These are phyloP conservation scores for Filosporella fistucella DNA, from an alignment of 495 filamentous ascomycete genomes.

Conservation along the genomic window DNA sequence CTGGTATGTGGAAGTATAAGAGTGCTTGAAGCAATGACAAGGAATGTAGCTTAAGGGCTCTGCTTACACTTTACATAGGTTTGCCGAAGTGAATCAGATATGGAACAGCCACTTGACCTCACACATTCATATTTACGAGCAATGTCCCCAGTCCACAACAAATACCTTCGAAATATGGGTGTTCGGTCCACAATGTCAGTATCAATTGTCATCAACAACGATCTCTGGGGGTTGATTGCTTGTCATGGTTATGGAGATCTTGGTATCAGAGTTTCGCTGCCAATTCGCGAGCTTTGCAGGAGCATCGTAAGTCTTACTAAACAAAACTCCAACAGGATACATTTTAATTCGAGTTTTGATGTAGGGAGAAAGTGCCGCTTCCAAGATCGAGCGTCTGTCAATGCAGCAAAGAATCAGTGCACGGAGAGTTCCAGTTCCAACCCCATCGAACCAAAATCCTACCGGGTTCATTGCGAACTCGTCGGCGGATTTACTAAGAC, in stretches of 20 bases:
- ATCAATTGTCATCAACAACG: conserved; percentile 76
- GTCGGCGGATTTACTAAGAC: conserved; percentile 76
- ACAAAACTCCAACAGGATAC: too few species aligned
- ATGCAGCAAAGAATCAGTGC: conserved; percentile 75
- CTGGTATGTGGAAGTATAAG: conserved; percentile 32
- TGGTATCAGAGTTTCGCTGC: conserved; percentile 87
- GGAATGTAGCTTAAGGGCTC: not conserved
- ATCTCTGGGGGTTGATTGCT: conserved; percentile 86
- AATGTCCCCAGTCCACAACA: conserved; percentile 86
- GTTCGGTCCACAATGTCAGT: conserved; percentile 92
- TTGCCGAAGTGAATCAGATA: conserved; percentile 70
- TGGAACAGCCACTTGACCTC: conserved; percentile 76
- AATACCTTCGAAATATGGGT: conserved; percentile 84
- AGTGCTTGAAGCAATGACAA: not conserved
- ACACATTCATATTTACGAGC: conserved; percentile 82
- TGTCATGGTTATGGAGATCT: conserved; percentile 75
- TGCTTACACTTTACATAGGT: conserved; percentile 34
- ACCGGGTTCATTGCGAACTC: conserved; percentile 89
- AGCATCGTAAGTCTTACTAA: conserved; percentile 78
- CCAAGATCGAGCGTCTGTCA: conserved; percentile 86
- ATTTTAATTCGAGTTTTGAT: too few species aligned
- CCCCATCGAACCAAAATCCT: conserved; percentile 75
- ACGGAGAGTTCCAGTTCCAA: conserved; percentile 70
- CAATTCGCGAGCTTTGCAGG: conserved; percentile 88
- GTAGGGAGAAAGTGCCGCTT: conserved; percentile 67